These are phyloP conservation scores for Capsicum pubescens DNA, from an alignment of 257 asterid genomes.

Conservation along the genomic window DNA sequence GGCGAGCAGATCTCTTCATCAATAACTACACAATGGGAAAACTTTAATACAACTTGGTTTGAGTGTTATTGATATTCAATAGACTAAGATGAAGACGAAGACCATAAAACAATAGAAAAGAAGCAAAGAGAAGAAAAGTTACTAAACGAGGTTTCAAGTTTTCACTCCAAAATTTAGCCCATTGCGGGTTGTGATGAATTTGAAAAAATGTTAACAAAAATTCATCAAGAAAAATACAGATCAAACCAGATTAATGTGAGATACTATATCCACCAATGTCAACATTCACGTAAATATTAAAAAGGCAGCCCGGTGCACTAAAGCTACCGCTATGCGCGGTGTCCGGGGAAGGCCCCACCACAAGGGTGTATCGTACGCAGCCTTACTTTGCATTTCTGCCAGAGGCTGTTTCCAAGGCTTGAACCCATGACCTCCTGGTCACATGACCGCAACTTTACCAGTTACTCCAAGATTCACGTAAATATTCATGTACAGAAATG, in stretches of 20 bases:
- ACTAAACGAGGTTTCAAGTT: not conserved
- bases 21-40: conserved; percentile 60
- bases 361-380: no score
- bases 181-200: not conserved
- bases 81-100: not conserved
- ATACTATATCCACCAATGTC: not conserved
- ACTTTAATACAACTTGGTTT: conserved; percentile 12
- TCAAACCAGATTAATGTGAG: not conserved
- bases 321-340: no score
- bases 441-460: no score
- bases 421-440: no score
- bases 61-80: not conserved
- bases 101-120: not conserved
- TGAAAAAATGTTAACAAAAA: not conserved
- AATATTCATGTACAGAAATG: not conserved
- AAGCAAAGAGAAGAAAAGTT: not conserved
- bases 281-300: not conserved
- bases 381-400: no score
- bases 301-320: no score
- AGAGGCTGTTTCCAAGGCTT: no score
- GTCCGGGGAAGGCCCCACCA: no score
- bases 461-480: no score
- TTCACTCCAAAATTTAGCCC: not conserved
- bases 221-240: not conserved
- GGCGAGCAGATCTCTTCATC: conserved; percentile 79